Evolutionary conservation across 2,329 filamentous ascomycete species (phyloP).

Genomic region (Xylariales sp.): DNA sequence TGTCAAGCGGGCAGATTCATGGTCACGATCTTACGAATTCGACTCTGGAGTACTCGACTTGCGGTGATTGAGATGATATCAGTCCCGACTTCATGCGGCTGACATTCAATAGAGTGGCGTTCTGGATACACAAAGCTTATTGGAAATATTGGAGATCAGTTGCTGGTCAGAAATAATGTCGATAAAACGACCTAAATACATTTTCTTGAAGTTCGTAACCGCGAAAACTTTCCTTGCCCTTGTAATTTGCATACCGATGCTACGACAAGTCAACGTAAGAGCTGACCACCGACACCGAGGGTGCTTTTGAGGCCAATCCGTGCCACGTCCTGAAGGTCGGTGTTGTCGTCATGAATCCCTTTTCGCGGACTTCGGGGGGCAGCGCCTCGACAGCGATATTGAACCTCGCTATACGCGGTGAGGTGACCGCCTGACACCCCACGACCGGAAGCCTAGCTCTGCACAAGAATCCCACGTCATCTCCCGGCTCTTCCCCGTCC

Average conservation of each 20-base stretch:
- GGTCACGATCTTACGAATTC: not conserved
- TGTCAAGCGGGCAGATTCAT: no score
- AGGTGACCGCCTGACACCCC: not conserved
- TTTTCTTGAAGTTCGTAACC: not conserved
- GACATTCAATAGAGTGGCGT: not conserved
- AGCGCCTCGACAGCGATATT: no score
- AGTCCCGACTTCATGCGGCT: slow-evolving; percentile 4
- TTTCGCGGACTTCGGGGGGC: no score
- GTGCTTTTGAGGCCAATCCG: not conserved
- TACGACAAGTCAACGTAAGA: slow-evolving; percentile 2
- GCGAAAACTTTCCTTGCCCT: no score
- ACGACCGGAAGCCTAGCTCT: not conserved
- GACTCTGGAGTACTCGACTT: no score
- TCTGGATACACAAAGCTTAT: not conserved
- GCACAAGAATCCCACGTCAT: not conserved
- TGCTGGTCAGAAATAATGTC: not conserved
- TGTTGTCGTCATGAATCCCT: not conserved
- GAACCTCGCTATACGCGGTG: no score
- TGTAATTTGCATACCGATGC: not conserved
- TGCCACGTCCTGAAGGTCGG: slow-evolving; percentile 1
- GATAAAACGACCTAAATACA: not conserved
- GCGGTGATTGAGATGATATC: no score
- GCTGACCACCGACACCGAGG: slow-evolving; percentile 1
- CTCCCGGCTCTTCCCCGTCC: slow-evolving; percentile 1
- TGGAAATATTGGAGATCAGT: not conserved